Percentiles rank a stretch among this genome's conserved stretches.
phyloP scores from a whole-genome alignment of 192 early-diverging fungal species.

The Coemansia javaensis region DNA sequence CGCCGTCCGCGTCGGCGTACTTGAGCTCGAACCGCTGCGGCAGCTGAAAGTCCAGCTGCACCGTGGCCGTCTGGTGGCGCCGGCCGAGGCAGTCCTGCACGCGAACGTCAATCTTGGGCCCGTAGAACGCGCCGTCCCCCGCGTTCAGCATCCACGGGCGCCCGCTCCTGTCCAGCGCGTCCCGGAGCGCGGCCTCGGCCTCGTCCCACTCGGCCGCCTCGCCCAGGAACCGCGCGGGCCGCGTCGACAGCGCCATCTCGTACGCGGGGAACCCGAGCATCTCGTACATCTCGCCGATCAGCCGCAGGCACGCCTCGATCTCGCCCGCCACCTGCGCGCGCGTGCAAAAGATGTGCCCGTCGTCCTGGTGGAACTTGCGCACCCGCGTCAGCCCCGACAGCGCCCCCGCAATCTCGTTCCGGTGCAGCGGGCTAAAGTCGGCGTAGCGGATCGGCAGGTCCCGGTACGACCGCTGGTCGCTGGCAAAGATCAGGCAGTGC shows the following conservation, averaged over 20 bases:
- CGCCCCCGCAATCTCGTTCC: slow-evolving; percentile 89
- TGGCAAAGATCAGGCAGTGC: slow-evolving; percentile 88
- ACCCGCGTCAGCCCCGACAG: slow-evolving; percentile 87
- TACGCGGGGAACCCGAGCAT: slow-evolving; percentile 77
- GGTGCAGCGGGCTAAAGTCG: slow-evolving; percentile 90
- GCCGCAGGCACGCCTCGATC: slow-evolving; percentile 68
- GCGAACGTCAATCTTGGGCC: slow-evolving; percentile 91
- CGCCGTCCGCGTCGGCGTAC: slow-evolving; percentile 66
- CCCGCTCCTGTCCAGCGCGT: slow-evolving; percentile 62
- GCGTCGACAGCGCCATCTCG: slow-evolving; percentile 74
- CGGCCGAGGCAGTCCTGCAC: slow-evolving; percentile 77
- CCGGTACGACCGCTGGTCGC: slow-evolving; percentile 71
- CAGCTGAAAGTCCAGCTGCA: slow-evolving; percentile 94
- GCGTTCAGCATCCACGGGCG: slow-evolving; percentile 65
- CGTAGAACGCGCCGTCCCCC: slow-evolving; percentile 95
- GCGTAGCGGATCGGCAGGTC: slow-evolving; percentile 87
- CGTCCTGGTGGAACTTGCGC: slow-evolving; percentile 94
- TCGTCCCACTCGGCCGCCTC: slow-evolving; percentile 66
- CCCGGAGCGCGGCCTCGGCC: slow-evolving; percentile 69
- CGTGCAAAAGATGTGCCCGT: slow-evolving; percentile 93
- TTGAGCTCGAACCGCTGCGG: slow-evolving; percentile 77
- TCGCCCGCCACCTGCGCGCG: slow-evolving; percentile 73
- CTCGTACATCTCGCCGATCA: slow-evolving; percentile 74
- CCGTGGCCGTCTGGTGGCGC: slow-evolving; percentile 88
- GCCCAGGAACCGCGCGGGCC: slow-evolving; percentile 75